Evolutionary conservation across 148 eudicot species (phyloP).

Genomic region (Spergularia marina): DNA sequence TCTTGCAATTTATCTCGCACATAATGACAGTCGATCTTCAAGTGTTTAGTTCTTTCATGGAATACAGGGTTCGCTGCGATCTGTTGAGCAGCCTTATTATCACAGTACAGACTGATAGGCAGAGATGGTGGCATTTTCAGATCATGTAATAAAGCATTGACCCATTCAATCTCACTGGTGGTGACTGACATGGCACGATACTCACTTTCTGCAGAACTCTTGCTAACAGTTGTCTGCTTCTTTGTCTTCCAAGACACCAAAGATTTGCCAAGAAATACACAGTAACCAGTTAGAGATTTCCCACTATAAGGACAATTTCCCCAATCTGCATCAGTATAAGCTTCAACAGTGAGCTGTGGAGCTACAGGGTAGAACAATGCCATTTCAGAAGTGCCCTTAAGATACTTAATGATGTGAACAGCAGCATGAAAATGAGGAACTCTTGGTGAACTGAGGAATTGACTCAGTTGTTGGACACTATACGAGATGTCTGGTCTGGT

Average conservation of each 20-base stretch:
- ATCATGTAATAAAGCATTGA: background rate
- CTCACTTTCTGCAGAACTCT: background rate
- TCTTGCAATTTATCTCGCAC: too few species aligned
- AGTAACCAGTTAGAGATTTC: background rate
- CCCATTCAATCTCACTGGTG: background rate
- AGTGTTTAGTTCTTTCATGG: background rate
- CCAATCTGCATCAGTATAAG: too few species aligned
- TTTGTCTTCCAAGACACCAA: background rate
- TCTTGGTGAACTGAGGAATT: background rate
- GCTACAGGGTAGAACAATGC: too few species aligned
- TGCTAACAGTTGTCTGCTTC: background rate
- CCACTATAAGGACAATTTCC: too few species aligned
- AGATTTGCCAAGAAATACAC: background rate
- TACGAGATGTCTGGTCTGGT: background rate
- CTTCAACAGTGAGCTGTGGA: too few species aligned
- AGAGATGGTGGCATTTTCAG: background rate
- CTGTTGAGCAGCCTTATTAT: background rate
- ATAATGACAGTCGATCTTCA: too few species aligned
- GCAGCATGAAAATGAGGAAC: background rate
- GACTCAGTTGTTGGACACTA: background rate
- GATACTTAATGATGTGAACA: background rate
- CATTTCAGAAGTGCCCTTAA: too few species aligned
- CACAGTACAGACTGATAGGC: background rate
- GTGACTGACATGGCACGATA: background rate
- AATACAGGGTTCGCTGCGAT: background rate